These are phyloP conservation scores for Dactylellina drechsleri DNA, from an alignment of 2,329 filamentous ascomycete species.

Conservation along the genomic window DNA sequence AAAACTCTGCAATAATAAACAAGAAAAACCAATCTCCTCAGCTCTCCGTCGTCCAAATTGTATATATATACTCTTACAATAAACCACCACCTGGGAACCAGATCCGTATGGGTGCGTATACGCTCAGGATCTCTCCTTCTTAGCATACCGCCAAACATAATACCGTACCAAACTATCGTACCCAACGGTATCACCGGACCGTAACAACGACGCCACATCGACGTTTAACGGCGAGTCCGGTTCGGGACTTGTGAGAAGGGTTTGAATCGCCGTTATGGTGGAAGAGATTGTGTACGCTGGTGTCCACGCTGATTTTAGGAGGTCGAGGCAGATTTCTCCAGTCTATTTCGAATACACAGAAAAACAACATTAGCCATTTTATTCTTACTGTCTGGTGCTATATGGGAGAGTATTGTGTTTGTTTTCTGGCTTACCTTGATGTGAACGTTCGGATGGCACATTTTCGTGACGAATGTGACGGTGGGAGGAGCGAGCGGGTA, in stretches of 20 bases:
- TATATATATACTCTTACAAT: background rate
- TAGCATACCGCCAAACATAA: constrained; percentile 61
- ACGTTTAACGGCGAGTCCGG: constrained; percentile 81
- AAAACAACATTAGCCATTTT: constrained; percentile 12
- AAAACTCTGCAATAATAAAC: constrained; percentile 6
- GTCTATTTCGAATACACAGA: constrained; percentile 62
- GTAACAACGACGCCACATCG: constrained; percentile 76
- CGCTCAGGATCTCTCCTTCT: constrained; percentile 14
- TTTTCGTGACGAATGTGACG: constrained; percentile 82
- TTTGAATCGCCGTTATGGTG: constrained; percentile 76
- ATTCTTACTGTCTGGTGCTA: background rate
- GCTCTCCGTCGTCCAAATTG: background rate
- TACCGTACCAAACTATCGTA: constrained; percentile 77
- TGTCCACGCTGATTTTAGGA: constrained; percentile 82
- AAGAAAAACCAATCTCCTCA: background rate
- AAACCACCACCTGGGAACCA: too few species aligned
- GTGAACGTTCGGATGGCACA: constrained; percentile 84
- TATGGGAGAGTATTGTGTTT: background rate
- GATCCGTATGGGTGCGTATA: too few species aligned
- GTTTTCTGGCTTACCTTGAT: constrained; percentile 63
- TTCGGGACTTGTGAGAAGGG: constrained; percentile 75
- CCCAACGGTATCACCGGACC: constrained; percentile 74
- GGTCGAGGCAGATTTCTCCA: constrained; percentile 93
- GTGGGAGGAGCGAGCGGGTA: constrained; percentile 83
- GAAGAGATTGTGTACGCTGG: constrained; percentile 83